Evolutionary conservation across 495 filamentous ascomycete genomes (phyloP).

Genomic region (Parathielavia appendiculata): DNA sequence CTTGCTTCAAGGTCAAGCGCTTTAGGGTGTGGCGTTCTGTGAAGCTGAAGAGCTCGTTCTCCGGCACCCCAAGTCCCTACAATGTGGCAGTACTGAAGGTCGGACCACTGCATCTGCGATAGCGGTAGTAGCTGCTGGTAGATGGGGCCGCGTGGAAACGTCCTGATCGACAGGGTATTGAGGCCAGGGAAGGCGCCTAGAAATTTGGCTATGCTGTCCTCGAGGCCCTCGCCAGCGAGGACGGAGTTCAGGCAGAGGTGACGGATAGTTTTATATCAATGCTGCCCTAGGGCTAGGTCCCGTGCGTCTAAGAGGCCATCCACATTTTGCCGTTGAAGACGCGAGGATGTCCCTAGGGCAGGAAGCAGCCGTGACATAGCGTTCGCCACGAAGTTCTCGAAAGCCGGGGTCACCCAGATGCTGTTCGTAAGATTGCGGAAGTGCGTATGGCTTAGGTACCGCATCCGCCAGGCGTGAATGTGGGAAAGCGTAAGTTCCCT

Average conservation of each 20-base stretch:
- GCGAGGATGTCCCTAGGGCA: slow-evolving; percentile 1
- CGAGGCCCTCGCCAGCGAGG: background rate
- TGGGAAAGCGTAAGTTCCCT: slow-evolving; percentile 1
- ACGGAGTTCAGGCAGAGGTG: slow-evolving; percentile 2
- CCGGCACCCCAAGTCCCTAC: background rate
- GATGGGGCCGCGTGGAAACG: background rate
- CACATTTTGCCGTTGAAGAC: slow-evolving; percentile 1
- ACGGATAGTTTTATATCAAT: background rate
- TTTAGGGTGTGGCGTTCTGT: slow-evolving; percentile 1
- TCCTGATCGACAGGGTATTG: background rate
- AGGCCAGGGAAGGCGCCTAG: background rate
- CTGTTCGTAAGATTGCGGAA: slow-evolving; percentile 3
- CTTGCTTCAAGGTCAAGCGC: slow-evolving; percentile 1
- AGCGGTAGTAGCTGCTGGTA: background rate
- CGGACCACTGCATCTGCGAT: background rate
- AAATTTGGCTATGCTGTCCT: background rate
- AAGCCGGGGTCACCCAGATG: background rate
- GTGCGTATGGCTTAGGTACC: background rate
- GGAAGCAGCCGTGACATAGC: slow-evolving; percentile 5
- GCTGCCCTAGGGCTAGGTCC: background rate
- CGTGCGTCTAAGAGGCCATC: slow-evolving; percentile 4
- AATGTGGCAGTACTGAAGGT: background rate
- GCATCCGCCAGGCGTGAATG: background rate
- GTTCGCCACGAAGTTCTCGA: background rate
- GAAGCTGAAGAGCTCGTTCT: slow-evolving; percentile 7